Evolutionary conservation across 345 rosid species (phyloP).

Genomic region (Dipteronia dyeriana): DNA sequence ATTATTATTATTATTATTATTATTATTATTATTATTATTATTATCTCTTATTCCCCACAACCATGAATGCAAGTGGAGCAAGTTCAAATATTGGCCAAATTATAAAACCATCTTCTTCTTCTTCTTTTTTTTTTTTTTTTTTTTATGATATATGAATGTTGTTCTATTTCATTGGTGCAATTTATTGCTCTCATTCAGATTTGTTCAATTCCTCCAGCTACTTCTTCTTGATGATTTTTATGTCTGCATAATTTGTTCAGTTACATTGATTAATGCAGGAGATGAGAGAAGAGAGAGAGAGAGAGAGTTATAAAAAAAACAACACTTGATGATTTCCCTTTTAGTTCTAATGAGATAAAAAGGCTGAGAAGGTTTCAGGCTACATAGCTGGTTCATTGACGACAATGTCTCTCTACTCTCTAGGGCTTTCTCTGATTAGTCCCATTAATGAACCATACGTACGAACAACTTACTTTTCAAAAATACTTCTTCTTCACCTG

Average conservation of each 20-base stretch:
- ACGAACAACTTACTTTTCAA: conserved; percentile 7
- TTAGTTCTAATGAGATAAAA: conserved; percentile 13
- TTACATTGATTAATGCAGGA: conserved; percentile 41
- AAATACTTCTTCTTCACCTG: conserved; percentile 13
- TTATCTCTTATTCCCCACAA: conserved; percentile 30
- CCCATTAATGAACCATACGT: conserved; percentile 37
- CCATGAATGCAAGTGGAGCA: conserved; percentile 44
- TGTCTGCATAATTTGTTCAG: conserved; percentile 36
- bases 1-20: conserved; percentile 11
- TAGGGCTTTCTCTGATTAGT: conserved; percentile 44
- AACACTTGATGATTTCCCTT: conserved; percentile 15
- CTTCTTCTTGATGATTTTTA: conserved; percentile 29
- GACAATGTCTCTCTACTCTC: conserved; percentile 29
- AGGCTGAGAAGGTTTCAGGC: conserved; percentile 31
- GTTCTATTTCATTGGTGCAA: conserved; percentile 36
- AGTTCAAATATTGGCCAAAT: conserved; percentile 21
- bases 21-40: conserved; percentile 18
- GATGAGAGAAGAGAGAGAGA: conserved; percentile 22
- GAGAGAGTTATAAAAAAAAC: background rate
- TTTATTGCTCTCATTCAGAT: conserved; percentile 21
- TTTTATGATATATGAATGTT: conserved; percentile 1
- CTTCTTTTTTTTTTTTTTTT: too few species aligned
- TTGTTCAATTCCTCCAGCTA: conserved; percentile 6
- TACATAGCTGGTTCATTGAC: conserved; percentile 17
- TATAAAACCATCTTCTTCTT: conserved; percentile 17